Conservation (phyloP, 2,329 filamentous ascomycete genomes). For the Coccinonectria pachysandricola region DNA sequence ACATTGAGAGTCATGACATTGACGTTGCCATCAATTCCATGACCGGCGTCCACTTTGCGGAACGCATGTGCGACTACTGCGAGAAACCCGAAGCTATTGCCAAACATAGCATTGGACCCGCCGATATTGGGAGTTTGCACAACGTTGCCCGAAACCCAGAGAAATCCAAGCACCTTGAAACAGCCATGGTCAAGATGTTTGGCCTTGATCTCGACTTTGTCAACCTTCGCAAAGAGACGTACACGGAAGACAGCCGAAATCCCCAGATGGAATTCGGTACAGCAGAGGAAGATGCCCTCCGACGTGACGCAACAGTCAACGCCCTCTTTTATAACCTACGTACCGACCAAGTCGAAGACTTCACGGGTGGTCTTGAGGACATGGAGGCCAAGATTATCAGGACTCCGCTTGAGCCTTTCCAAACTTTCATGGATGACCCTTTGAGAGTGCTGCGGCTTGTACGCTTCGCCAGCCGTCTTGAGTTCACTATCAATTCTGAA, state of each 20-base stretch:
- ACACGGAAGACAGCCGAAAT: conserved; percentile 79
- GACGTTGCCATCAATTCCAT: conserved; percentile 79
- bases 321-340: conserved; percentile 93
- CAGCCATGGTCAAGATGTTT: conserved; percentile 75
- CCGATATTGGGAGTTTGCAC: conserved; percentile 65
- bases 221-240: conserved; percentile 86
- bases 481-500: conserved; percentile 63
- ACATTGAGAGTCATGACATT: conserved; percentile 65
- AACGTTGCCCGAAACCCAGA: conserved; percentile 89
- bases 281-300: conserved; percentile 76
- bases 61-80: conserved; percentile 59
- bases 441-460: conserved; percentile 78
- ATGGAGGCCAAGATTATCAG: conserved; percentile 63
- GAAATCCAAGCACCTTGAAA: conserved; percentile 94
- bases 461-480: conserved; percentile 77
- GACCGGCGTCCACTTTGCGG: conserved; percentile 70
- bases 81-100: conserved; percentile 46
- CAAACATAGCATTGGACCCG: conserved; percentile 47
- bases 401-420: conserved; percentile 76
- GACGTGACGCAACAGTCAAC: conserved; percentile 89
- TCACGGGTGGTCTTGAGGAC: conserved; percentile 69
- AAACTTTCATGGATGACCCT: conserved; percentile 93
- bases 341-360: conserved; percentile 70
- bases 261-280: conserved; percentile 92
- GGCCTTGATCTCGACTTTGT: conserved; percentile 89